phyloP scores from a whole-genome alignment of 2,329 filamentous ascomycete genomes.

The Claviceps quebecensis region DNA sequence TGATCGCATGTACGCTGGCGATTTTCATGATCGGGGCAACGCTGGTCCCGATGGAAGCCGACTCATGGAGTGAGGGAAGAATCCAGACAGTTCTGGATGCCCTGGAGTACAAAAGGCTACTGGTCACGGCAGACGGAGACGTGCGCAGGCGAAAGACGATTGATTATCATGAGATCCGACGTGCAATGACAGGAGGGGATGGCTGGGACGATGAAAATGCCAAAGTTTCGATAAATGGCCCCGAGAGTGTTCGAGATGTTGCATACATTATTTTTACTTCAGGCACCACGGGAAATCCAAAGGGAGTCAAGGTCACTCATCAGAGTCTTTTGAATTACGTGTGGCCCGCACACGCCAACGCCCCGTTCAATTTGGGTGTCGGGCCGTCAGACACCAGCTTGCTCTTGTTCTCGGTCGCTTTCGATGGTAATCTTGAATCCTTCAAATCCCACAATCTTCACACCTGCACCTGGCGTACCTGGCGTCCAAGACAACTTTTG shows the following conservation, averaged over 20 bases:
- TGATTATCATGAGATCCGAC: not conserved
- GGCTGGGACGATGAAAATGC: too few relatives aligned
- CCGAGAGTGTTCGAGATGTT: constrained; percentile 31
- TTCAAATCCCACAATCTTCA: not conserved
- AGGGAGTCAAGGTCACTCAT: constrained; percentile 20
- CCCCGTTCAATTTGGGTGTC: not conserved
- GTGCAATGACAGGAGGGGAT: not conserved
- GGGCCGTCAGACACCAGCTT: constrained; percentile 7
- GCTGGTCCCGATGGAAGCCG: constrained; percentile 4
- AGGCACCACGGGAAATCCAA: constrained; percentile 30
- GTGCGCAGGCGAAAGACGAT: not conserved
- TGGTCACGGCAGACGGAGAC: not conserved
- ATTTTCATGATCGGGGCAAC: not conserved
- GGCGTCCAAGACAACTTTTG: too few relatives aligned
- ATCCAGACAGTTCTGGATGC: constrained; percentile 1
- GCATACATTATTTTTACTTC: constrained; percentile 7
- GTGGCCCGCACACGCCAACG: not conserved
- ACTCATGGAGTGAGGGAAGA: constrained; percentile 2
- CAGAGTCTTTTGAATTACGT: constrained; percentile 2
- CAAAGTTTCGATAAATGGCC: not conserved
- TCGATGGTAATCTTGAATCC: constrained; percentile 11
- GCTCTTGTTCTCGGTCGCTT: constrained; percentile 13
- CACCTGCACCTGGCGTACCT: not conserved
- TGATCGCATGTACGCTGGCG: constrained; percentile 2
- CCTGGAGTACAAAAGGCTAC: not conserved